Percentiles rank a stretch among this genome's conserved stretches.
These are phyloP conservation scores for Penstemon eatonii DNA, from an alignment of 257 asterid species.

Conservation along the genomic window DNA sequence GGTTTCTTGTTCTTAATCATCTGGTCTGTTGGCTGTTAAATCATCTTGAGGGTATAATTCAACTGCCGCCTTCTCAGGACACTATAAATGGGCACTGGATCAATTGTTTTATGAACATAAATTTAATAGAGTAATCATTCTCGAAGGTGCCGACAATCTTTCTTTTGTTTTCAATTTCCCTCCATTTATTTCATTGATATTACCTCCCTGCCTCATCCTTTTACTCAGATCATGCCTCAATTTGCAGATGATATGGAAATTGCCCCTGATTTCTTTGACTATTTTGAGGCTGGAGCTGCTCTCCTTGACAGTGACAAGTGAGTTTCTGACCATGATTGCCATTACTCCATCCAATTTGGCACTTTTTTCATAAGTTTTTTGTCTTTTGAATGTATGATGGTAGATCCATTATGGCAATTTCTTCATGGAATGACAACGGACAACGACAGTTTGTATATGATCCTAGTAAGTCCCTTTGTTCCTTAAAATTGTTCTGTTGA, in stretches of 20 bases:
- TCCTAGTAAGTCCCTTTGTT: constrained; percentile 66
- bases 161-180: constrained; percentile 13
- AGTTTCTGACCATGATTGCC: constrained; percentile 25
- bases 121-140: constrained; percentile 87
- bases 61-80: constrained; percentile 55
- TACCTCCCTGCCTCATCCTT: constrained; percentile 27
- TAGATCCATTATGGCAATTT: constrained; percentile 95
- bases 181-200: constrained; percentile 25
- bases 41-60: constrained; percentile 23
- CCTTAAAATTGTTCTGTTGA: constrained; percentile 11
- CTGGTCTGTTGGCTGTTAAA: constrained; percentile 25
- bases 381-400: constrained; percentile 24
- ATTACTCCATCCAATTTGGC: not conserved
- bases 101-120: constrained; percentile 84
- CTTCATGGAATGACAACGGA: constrained; percentile 99
- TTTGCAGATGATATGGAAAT: constrained; percentile 98
- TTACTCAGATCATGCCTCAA: constrained; percentile 32
- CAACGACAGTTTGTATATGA: constrained; percentile 93
- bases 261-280: constrained; percentile 92
- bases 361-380: constrained; percentile 23
- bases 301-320: constrained; percentile 95
- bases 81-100: constrained; percentile 99
- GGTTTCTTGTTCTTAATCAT: constrained; percentile 29
- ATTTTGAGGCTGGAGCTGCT: constrained; percentile 92
- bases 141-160: constrained; percentile 67